Evolutionary conservation across 2,329 filamentous ascomycete genomes (phyloP).

Genomic region (Cryphonectria radicalis): DNA sequence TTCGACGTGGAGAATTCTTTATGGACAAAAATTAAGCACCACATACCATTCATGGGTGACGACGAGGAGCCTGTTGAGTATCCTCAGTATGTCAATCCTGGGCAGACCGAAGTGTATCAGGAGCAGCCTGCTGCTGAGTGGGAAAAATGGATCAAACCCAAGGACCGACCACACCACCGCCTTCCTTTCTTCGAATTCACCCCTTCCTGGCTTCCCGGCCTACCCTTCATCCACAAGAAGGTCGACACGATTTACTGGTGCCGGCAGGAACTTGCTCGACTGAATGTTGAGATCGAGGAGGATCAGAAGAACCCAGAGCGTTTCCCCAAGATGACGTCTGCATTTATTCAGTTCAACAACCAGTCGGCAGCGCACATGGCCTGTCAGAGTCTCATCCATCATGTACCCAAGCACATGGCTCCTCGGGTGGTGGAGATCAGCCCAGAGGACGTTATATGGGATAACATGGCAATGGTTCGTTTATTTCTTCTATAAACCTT

Average conservation of each 20-base stretch:
- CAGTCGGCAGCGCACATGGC: slow-evolving; percentile 98
- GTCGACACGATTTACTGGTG: slow-evolving; percentile 95
- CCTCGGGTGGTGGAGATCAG: slow-evolving; percentile 92
- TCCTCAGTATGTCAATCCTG: slow-evolving; percentile 63
- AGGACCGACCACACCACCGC: slow-evolving; percentile 83
- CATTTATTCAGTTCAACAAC: slow-evolving; percentile 98
- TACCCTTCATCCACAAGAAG: slow-evolving; percentile 84
- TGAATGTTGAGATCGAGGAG: slow-evolving; percentile 89
- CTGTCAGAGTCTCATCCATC: slow-evolving; percentile 88
- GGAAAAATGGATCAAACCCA: slow-evolving; percentile 80
- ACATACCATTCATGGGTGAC: slow-evolving; percentile 55
- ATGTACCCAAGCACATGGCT: slow-evolving; percentile 90
- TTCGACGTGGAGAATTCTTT: slow-evolving; percentile 45
- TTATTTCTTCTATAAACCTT: background rate
- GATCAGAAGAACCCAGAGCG: slow-evolving; percentile 86
- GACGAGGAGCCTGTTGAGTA: slow-evolving; percentile 58
- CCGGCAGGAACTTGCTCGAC: slow-evolving; percentile 79
- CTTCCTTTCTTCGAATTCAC: slow-evolving; percentile 64
- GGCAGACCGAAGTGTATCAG: slow-evolving; percentile 63
- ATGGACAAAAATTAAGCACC: slow-evolving; percentile 54
- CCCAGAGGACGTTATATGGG: slow-evolving; percentile 91
- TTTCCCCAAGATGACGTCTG: slow-evolving; percentile 92
- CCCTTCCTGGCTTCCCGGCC: slow-evolving; percentile 71
- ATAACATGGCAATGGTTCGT: slow-evolving; percentile 83
- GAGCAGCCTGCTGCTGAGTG: slow-evolving; percentile 65